Percentiles rank a stretch among this genome's conserved stretches.
Evolutionary conservation across 2,329 filamentous ascomycete genomes (phyloP).

Genomic region (Setomelanomma holmii): DNA sequence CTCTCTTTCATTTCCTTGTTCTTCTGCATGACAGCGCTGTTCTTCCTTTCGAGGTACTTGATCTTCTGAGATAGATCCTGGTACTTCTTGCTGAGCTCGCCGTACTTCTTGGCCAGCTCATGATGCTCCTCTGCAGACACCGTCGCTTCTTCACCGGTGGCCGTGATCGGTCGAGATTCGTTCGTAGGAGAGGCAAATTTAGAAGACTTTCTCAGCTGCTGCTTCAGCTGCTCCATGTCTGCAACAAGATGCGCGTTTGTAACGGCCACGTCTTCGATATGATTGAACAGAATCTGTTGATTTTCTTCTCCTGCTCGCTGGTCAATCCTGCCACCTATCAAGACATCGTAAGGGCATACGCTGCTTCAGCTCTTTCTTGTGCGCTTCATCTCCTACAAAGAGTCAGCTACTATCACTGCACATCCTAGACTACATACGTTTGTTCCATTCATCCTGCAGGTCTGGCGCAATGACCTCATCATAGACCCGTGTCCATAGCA

Average conservation of each 20-base stretch:
- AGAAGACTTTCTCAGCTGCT: not conserved
- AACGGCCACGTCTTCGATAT: constrained; percentile 34
- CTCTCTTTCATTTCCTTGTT: constrained; percentile 50
- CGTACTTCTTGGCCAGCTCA: constrained; percentile 36
- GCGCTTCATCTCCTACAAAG: constrained; percentile 31
- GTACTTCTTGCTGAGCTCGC: constrained; percentile 42
- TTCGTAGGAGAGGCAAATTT: not conserved
- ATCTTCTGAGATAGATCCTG: constrained; percentile 34
- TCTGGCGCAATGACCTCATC: constrained; percentile 45
- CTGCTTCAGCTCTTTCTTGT: constrained; percentile 31
- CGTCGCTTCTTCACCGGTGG: constrained; percentile 1
- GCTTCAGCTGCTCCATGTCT: constrained; percentile 33
- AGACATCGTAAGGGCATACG: constrained; percentile 22
- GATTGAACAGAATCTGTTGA: constrained; percentile 31
- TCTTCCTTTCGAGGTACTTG: constrained; percentile 45
- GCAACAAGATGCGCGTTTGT: constrained; percentile 33
- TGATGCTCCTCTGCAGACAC: constrained; percentile 34
- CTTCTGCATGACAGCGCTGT: constrained; percentile 41
- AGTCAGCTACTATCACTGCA: constrained; percentile 6
- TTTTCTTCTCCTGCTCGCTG: constrained; percentile 35
- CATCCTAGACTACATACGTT: constrained; percentile 26
- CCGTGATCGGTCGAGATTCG: not conserved
- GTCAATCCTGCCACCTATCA: constrained; percentile 6
- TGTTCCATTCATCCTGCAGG: constrained; percentile 42
- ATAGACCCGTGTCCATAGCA: constrained; percentile 38